Evolutionary conservation across 352 stramenopile genomes (phyloP).

Genomic region (Globisporangium uncinulatum): DNA sequence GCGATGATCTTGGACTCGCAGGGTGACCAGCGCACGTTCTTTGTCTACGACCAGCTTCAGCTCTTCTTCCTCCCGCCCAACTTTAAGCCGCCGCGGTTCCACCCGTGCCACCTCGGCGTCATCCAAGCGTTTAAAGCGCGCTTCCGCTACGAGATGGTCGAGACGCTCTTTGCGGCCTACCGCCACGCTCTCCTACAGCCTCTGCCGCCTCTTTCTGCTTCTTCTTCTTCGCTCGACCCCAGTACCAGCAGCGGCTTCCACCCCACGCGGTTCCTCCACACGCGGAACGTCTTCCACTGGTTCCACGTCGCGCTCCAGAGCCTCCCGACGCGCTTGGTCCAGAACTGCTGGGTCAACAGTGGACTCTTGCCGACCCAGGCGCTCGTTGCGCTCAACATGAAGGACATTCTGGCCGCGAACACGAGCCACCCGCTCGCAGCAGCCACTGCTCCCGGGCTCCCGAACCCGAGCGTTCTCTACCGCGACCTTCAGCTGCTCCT

Average conservation of each 20-base stretch:
- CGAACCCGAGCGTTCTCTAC: slow-evolving; percentile 34
- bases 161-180: slow-evolving; percentile 69
- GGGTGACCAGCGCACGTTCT: slow-evolving; percentile 83
- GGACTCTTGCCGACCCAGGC: slow-evolving; percentile 60
- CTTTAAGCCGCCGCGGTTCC: slow-evolving; percentile 65
- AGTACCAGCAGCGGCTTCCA: slow-evolving; percentile 29
- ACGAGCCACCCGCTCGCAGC: slow-evolving; percentile 5
- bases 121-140: slow-evolving; percentile 77
- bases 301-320: slow-evolving; percentile 70
- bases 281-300: slow-evolving; percentile 84
- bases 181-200: slow-evolving; percentile 32
- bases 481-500: slow-evolving; percentile 58
- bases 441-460: slow-evolving; percentile 21
- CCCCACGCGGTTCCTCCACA: slow-evolving; percentile 47
- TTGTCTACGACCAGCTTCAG: slow-evolving; percentile 77
- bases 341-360: slow-evolving; percentile 69
- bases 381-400: slow-evolving; percentile 64
- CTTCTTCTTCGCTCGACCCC: slow-evolving; percentile 4
- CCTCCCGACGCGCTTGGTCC: slow-evolving; percentile 60
- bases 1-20: slow-evolving; percentile 84
- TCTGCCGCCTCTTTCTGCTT: no score
- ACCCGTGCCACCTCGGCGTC: slow-evolving; percentile 68
- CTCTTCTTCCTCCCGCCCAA: slow-evolving; percentile 81
- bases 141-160: slow-evolving; percentile 74
- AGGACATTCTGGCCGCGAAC: slow-evolving; percentile 24